Evolutionary conservation across 2,329 filamentous ascomycete genomes (phyloP), one percentile per base, ranked within the genome.

Genomic region (Colletotrichum spaethianum): DNA sequence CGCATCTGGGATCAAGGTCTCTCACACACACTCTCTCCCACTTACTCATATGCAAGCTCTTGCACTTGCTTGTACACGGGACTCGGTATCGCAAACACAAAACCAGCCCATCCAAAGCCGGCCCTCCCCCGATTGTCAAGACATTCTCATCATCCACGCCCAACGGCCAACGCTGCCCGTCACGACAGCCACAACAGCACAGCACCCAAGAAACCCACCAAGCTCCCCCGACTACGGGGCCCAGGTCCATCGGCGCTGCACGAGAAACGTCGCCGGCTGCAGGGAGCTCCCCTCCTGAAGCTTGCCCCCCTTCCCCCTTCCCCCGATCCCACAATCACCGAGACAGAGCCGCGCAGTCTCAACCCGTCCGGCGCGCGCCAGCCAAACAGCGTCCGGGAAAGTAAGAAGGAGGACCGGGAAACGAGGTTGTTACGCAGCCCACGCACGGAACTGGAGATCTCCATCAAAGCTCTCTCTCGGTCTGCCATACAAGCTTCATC

Each of bases 341-440:
- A 64, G 66, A 69, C 66, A 64, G 66, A 69, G 66, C 66, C 66
- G 60, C 66, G 57, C 64, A 67, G 64, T 53, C 56, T 42, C 42
- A 67, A 38, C 42, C 64, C 53, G 31, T 23, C 53, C 36, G 18
- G 31, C 31, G 11, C 31, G 11, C 33, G 33, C 33, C 33, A 31
- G 53, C 33, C 33, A 57, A 38, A 57, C 57, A 31, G 40, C 57
- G 59, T 33, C 42, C 44, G 42, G 59, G 28, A 48, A 23, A 20
- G 33, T 11, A 36, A 11, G 33, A 36, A 36, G 11, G 33, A 36
- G 6, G 33, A 11, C 33, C 23, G 11, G n/a, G 11, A 16, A 59
- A 38, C 31, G 46, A 38, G n/a, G n/a, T n/a, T n/a, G 7, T 38
- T 23, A 28, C 31, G 23, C 40, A 52, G 16, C 60, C 23, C 33